Evolutionary conservation across 208 protist species (phyloP), one percentile per base, ranked within the genome.

Genomic region (Acanthamoeba royreba): DNA sequence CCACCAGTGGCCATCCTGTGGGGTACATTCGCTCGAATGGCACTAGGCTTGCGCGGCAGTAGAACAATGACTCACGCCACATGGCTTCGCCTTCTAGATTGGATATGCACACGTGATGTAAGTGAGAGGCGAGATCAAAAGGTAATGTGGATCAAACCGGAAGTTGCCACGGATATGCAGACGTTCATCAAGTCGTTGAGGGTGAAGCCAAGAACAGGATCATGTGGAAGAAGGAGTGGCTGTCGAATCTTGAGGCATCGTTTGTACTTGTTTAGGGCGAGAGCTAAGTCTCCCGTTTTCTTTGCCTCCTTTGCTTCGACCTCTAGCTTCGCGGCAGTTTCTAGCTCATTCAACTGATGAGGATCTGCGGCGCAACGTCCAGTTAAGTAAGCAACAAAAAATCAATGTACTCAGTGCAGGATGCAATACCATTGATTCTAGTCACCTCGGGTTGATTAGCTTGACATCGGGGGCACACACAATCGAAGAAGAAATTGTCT

Each of bases 401-500:
- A n/a, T n/a, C n/a, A n/a, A n/a, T n/a, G n/a, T n/a, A n/a, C n/a
- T n/a, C n/a, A n/a, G n/a, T n/a, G n/a, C n/a, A n/a, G n/a, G n/a
- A n/a, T n/a, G n/a, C n/a, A n/a, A n/a, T n/a, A n/a, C n/a, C n/a
- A n/a, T n/a, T n/a, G n/a, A n/a, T n/a, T n/a, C n/a, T n/a, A 46
- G 66, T 81, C 19, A 81, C 45, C 8, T 46, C 47, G 42, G 88
- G 79, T 22, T 31, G 66, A 25, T 43, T 46, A 35, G 61, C 88
- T 46, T 69, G 35, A 28, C 91, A 93, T 7, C 63, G 91, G 4
- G 52, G 25, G 31, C 91, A 93, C 0, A n/a, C 25, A 38, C 91
- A 93, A 17, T 83, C 31, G 63, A 93, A 93, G 43, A 72, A 69
- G 63, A 93, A 93, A 17, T 53, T 93, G n/a, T 88, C 53, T 33